Base-by-base conservation (phyloP, 306 rosid genomes). In the Astragalus membranaceus region DNA sequence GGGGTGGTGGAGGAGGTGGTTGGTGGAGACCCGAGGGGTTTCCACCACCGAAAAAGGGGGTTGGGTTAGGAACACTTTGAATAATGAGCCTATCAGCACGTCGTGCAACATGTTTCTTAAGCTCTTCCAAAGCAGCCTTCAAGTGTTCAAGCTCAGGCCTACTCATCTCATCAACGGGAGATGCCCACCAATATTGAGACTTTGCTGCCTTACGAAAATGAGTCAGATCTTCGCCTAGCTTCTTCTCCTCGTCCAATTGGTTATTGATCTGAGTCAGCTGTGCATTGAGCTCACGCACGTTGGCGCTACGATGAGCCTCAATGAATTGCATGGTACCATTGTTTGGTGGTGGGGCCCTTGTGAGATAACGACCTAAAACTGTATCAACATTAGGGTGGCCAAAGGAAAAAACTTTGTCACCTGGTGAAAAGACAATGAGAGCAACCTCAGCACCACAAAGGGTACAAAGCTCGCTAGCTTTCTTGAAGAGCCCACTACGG, bases 381-480 rank as follows among this genome's bases (percentile, higher is more conserved):
- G 43, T 17, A 3, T 78, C 78, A 1, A 78, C 81, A 4, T n/a
- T 47, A 0, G 86, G 78, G 33, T 82, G 86, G 15, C 86, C 86
- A 6, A 82, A 82, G 1, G 83, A 78, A 62, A 65, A 82, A 2
- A 62, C 86, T 11, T 78, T 82, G 5, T 70, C 71, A 0, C 76
- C 69, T 0, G 83, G 83, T 0, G 86, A 82, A 54, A 78, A 82
- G 4, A 82, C 73, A 1, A 82, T 2, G 1, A 82, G 42, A 5
- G 73, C 86, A 5, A 82, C 54, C 2, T 75, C 69, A 1, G 69
- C 78, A 0, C 78, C 76, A 0, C 83, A 78, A 0, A 78, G 76
- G 0, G 75, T 82, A 69, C 86, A 70, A 0, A 78, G 78, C 23
- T 82, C 86, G 2, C 86, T 78, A 0, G 86, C 86, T 57, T 78